Evolutionary conservation across 73 alveolate species (phyloP).

Genomic region (Tetrahymena thermophila): DNA sequence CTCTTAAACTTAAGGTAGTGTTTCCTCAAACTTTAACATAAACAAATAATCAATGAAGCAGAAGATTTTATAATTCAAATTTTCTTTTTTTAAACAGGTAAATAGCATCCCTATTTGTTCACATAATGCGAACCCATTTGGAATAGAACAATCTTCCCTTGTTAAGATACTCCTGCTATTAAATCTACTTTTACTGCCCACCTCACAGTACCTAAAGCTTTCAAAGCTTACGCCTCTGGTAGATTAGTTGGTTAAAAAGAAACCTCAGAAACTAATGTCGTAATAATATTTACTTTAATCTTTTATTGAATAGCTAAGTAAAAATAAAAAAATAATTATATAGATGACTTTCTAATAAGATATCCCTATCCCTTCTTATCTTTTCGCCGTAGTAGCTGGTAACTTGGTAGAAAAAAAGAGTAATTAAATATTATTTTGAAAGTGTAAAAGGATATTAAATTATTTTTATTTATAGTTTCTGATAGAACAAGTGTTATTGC

Average conservation of each 20-base stretch:
- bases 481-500: conserved; percentile 72
- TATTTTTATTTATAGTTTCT: conserved; percentile 24
- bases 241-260: conserved; percentile 2
- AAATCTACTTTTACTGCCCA: conserved; percentile 70
- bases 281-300: background rate
- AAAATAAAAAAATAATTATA: too few relatives aligned
- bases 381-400: conserved; percentile 86
- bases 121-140: conserved; percentile 91
- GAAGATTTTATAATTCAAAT: background rate
- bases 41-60: background rate
- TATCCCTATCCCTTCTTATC: conserved; percentile 84
- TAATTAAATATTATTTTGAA: background rate
- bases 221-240: conserved; percentile 63
- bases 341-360: conserved; percentile 54
- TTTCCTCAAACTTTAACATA: background rate
- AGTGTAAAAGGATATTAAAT: too few relatives aligned
- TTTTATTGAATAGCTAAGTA: too few relatives aligned
- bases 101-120: conserved; percentile 76
- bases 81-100: conserved; percentile 22
- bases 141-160: conserved; percentile 90
- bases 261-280: background rate
- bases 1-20: conserved; percentile 11
- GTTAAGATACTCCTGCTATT: conserved; percentile 96
- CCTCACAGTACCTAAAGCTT: conserved; percentile 39
- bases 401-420: conserved; percentile 46